Evolutionary conservation across 192 early-diverging fungal genomes (phyloP).

Genomic region (Coemansia sp.): DNA sequence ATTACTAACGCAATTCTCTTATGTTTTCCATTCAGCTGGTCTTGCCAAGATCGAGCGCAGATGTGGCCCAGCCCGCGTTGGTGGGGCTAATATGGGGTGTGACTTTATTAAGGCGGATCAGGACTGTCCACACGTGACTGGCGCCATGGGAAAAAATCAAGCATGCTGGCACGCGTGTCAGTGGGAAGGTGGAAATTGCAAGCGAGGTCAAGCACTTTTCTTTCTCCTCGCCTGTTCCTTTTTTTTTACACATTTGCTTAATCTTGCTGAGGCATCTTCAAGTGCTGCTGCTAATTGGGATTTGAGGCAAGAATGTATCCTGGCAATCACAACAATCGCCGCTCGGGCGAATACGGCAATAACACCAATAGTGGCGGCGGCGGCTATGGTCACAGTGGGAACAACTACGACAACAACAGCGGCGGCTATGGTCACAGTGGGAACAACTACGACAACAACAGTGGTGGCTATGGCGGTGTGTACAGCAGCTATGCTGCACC

Average conservation of each 20-base stretch:
- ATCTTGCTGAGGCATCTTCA: background rate
- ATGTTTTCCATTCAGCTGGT: too few species aligned
- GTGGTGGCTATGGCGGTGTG: background rate
- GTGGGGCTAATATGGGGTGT: background rate
- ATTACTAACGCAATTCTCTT: background rate
- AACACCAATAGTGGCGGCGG: background rate
- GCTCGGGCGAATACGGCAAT: slow-evolving; percentile 1
- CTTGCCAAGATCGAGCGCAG: background rate
- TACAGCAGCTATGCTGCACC: slow-evolving; percentile 23
- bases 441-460: slow-evolving; percentile 8
- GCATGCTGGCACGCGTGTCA: background rate
- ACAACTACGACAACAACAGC: slow-evolving; percentile 12
- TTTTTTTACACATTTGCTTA: background rate
- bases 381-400: slow-evolving; percentile 1
- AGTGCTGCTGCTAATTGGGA: background rate
- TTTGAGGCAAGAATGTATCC: slow-evolving; percentile 29
- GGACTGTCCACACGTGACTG: too few species aligned
- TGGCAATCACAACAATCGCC: slow-evolving; percentile 26
- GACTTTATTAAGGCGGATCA: background rate
- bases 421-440: too few species aligned
- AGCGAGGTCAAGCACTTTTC: too few species aligned
- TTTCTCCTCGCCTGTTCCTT: background rate
- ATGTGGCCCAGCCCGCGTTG: background rate
- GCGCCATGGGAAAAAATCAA: background rate
- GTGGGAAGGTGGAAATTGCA: too few species aligned